Percentiles rank a stretch among this genome's conserved stretches.
These are phyloP conservation scores for Prunus mume DNA, from an alignment of 306 rosid species.

Conservation along the genomic window DNA sequence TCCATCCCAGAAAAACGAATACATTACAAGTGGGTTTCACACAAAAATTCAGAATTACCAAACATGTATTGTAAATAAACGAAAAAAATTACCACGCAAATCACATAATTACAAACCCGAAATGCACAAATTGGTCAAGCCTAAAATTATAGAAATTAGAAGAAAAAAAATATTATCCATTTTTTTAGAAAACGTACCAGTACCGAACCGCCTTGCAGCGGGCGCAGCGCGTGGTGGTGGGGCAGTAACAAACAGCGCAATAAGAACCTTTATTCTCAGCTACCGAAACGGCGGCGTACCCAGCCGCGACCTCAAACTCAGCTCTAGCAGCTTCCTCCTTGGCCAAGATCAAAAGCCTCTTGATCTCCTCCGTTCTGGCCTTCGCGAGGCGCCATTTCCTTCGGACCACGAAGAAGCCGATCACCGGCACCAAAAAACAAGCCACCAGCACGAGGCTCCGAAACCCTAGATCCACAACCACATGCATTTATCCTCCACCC, in stretches of 20 bases:
- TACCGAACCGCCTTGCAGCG: slow-evolving; percentile 83
- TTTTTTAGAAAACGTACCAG: slow-evolving; percentile 47
- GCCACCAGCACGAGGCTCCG: slow-evolving; percentile 57
- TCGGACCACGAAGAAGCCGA: slow-evolving; percentile 46
- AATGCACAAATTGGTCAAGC: not conserved
- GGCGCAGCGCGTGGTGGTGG: slow-evolving; percentile 75
- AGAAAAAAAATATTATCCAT: not conserved
- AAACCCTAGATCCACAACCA: slow-evolving; percentile 80
- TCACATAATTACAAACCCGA: not conserved
- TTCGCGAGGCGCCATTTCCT: slow-evolving; percentile 65
- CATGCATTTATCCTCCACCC: slow-evolving; percentile 72
- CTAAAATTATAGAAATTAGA: not conserved
- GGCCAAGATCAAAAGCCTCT: slow-evolving; percentile 64
- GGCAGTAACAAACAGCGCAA: slow-evolving; percentile 72
- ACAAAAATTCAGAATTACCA: not conserved
- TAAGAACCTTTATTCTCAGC: slow-evolving; percentile 26
- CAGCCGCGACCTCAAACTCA: slow-evolving; percentile 61
- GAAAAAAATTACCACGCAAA: not conserved
- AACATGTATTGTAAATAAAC: not conserved
- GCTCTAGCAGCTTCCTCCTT: slow-evolving; percentile 76
- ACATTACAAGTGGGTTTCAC: not conserved
- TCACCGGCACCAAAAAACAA: slow-evolving; percentile 45
- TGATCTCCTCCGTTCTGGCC: slow-evolving; percentile 74
- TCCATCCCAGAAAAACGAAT: not conserved
- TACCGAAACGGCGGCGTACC: slow-evolving; percentile 17